These are phyloP conservation scores for Penicillium silybi DNA, from an alignment of 495 filamentous ascomycete species.

Conservation along the genomic window DNA sequence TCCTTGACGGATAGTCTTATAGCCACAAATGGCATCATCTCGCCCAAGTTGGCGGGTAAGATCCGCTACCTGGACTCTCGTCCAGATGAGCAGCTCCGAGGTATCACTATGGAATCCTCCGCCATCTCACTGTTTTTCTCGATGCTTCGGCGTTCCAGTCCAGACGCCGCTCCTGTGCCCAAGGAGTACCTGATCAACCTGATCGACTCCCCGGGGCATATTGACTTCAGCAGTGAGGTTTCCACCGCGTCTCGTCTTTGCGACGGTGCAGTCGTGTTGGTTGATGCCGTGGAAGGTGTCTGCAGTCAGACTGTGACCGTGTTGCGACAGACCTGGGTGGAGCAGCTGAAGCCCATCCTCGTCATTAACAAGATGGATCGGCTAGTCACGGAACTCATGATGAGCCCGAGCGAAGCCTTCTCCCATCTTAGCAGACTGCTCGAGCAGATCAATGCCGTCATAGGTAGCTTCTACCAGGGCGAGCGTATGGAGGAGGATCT, in stretches of 20 bases:
- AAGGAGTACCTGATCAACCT: constrained; percentile 96
- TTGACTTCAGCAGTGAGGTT: constrained; percentile 98
- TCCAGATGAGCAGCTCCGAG: constrained; percentile 93
- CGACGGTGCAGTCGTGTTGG: constrained; percentile 89
- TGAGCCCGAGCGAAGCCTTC: constrained; percentile 87
- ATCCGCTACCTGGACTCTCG: constrained; percentile 96
- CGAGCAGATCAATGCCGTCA: constrained; percentile 94
- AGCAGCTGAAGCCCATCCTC: constrained; percentile 89
- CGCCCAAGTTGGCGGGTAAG: constrained; percentile 93
- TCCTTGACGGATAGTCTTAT: constrained; percentile 95
- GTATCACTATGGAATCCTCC: constrained; percentile 99
- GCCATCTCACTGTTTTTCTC: constrained; percentile 97
- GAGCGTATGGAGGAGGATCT: constrained; percentile 99
- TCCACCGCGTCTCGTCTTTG: constrained; percentile 93
- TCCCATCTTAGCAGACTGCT: constrained; percentile 84
- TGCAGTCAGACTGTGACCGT: constrained; percentile 99
- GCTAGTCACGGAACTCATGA: constrained; percentile 85
- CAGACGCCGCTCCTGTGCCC: constrained; percentile 63
- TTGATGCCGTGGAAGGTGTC: constrained; percentile 98
- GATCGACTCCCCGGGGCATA: constrained; percentile 97
- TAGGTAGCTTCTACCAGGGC: constrained; percentile 96
- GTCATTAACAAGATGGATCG: constrained; percentile 99
- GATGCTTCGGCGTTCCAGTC: constrained; percentile 66
- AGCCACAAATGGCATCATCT: constrained; percentile 99
- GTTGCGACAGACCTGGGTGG: constrained; percentile 89